A percentile compares a stretch with the other conserved stretches of the same genome.
Evolutionary conservation across 2,329 filamentous ascomycete species (phyloP).

Genomic region (Penicillium concentricum): DNA sequence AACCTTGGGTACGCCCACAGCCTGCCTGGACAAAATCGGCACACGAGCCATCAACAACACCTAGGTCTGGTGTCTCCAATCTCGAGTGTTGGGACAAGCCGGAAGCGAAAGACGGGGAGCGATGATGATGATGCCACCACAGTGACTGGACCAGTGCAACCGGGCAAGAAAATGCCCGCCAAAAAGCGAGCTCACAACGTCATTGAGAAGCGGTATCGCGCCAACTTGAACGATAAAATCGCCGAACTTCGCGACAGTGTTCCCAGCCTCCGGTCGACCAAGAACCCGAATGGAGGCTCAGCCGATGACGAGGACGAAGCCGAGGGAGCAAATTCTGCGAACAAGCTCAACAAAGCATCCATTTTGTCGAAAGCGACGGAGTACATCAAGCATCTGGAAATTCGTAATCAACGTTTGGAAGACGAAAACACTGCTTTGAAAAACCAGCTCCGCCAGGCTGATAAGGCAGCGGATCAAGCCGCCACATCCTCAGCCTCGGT

Average conservation of each 20-base stretch:
- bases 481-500: slow-evolving; percentile 38
- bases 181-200: slow-evolving; percentile 99
- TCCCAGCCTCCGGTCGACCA: slow-evolving; percentile 80
- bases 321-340: slow-evolving; percentile 78
- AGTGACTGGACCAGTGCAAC: slow-evolving; percentile 30
- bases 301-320: slow-evolving; percentile 72
- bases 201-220: slow-evolving; percentile 95
- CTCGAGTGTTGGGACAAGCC: slow-evolving; percentile 34
- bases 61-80: slow-evolving; percentile 28
- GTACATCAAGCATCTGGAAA: slow-evolving; percentile 91
- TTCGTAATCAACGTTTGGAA: slow-evolving; percentile 76
- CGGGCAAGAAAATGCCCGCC: slow-evolving; percentile 55
- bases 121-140: slow-evolving; percentile 46
- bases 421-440: slow-evolving; percentile 82
- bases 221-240: slow-evolving; percentile 96
- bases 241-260: slow-evolving; percentile 88
- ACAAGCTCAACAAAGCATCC: slow-evolving; percentile 97
- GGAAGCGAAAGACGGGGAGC: slow-evolving; percentile 70
- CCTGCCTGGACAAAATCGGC: slow-evolving; percentile 5
- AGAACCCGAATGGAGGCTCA: slow-evolving; percentile 44
- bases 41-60: slow-evolving; percentile 5
- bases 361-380: slow-evolving; percentile 94
- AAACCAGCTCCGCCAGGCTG: slow-evolving; percentile 74
- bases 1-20: background rate
- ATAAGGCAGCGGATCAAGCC: slow-evolving; percentile 54